Conservation (phyloP, 2,329 filamentous ascomycete species). For the Tolypocladium tundrense region DNA sequence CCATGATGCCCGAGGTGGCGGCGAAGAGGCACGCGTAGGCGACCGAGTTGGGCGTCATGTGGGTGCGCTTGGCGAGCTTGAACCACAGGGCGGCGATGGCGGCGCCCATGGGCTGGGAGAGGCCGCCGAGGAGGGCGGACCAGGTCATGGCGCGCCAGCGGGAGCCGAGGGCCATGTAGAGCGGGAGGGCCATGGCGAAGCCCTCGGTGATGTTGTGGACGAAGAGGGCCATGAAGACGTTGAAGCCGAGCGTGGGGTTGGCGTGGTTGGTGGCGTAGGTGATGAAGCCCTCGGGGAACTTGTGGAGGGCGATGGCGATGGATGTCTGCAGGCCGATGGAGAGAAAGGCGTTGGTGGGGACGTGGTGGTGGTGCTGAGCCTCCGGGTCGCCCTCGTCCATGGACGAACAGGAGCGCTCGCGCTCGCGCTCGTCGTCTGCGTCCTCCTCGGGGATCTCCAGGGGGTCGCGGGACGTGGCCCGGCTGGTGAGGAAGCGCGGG, state of each 20-base stretch:
- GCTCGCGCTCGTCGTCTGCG: slow-evolving; percentile 9
- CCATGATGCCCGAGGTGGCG: slow-evolving; percentile 87
- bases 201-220: slow-evolving; percentile 98
- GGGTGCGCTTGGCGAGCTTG: slow-evolving; percentile 47
- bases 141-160: slow-evolving; percentile 75
- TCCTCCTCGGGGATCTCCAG: slow-evolving; percentile 15
- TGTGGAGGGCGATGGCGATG: slow-evolving; percentile 90
- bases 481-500: slow-evolving; percentile 24
- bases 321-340: slow-evolving; percentile 94
- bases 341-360: slow-evolving; percentile 86
- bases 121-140: slow-evolving; percentile 72
- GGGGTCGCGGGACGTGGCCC: slow-evolving; percentile 28
- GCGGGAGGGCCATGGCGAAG: slow-evolving; percentile 82
- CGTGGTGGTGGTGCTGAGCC: slow-evolving; percentile 77
- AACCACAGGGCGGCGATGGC: slow-evolving; percentile 81
- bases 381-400: slow-evolving; percentile 32
- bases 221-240: slow-evolving; percentile 89
- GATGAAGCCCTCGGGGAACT: slow-evolving; percentile 79
- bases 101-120: slow-evolving; percentile 80
- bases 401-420: slow-evolving; percentile 14
- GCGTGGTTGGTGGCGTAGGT: slow-evolving; percentile 97
- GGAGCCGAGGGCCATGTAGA: slow-evolving; percentile 82
- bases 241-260: slow-evolving; percentile 77
- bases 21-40: slow-evolving; percentile 78
- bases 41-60: slow-evolving; percentile 41